phyloP scores from a whole-genome alignment of 208 protist species.

The Acanthamoeba healyi region DNA sequence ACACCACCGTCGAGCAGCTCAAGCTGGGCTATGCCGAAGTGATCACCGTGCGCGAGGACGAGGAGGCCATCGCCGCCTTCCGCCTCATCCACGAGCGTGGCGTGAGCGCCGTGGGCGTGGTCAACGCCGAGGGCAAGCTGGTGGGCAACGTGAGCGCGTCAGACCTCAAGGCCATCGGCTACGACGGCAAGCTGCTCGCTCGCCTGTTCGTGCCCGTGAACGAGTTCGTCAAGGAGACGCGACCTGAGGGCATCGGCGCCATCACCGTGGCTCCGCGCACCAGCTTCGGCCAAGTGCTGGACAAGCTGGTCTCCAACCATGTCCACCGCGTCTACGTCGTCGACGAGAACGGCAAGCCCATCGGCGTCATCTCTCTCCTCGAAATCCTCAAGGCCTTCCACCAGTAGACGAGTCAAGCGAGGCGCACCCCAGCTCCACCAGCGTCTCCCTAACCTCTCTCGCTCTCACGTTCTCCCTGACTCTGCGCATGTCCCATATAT shows the following conservation, averaged over 20 bases:
- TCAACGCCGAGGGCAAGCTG: conserved; percentile 35
- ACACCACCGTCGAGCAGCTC: not conserved
- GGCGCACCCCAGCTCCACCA: not conserved
- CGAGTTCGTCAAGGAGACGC: conserved; percentile 33
- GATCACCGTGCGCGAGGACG: conserved; percentile 60
- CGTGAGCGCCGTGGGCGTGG: conserved; percentile 60
- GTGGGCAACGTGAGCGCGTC: conserved; percentile 59
- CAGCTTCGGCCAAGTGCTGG: conserved; percentile 48
- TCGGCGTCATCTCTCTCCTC: conserved; percentile 43
- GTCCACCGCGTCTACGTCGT: conserved; percentile 63
- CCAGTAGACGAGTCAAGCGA: not conserved
- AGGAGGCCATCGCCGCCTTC: conserved; percentile 75
- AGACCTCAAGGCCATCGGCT: conserved; percentile 45
- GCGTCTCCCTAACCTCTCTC: not conserved
- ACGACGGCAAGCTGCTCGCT: conserved; percentile 29
- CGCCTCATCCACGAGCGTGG: conserved; percentile 74
- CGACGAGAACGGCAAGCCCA: conserved; percentile 32
- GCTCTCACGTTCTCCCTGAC: not conserved
- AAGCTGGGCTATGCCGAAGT: conserved; percentile 40
- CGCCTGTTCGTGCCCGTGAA: conserved; percentile 43
- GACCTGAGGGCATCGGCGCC: not conserved
- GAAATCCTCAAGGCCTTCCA: conserved; percentile 49
- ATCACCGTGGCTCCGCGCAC: conserved; percentile 11
- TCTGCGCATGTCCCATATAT: not conserved
- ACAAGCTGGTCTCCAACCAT: conserved; percentile 37